A percentile compares a stretch with the other conserved stretches of the same genome.
phyloP scores from a whole-genome alignment of 2,329 filamentous ascomycete genomes.

The Venturia oleaginea region DNA sequence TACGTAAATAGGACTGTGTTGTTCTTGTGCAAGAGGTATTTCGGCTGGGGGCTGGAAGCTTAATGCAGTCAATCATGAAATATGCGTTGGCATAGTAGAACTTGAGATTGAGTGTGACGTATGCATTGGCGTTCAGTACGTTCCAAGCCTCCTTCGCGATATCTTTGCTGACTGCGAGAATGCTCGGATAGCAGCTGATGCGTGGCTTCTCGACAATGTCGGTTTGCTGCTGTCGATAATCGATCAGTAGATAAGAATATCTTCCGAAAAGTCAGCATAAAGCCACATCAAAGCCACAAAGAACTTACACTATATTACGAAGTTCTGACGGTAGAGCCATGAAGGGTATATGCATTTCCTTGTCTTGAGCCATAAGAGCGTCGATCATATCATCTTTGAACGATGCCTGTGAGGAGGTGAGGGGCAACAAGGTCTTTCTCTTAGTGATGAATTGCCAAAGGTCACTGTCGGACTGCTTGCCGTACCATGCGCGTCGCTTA shows the following conservation, averaged over 20 bases:
- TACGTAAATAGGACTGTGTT: not conserved
- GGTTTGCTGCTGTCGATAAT: not conserved
- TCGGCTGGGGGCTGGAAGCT: not conserved
- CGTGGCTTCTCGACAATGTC: not conserved
- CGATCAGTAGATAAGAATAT: slow-evolving; percentile 5
- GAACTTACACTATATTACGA: no score
- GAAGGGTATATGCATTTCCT: not conserved
- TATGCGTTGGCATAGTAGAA: not conserved
- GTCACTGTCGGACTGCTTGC: not conserved
- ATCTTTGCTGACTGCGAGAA: not conserved
- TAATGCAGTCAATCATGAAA: not conserved
- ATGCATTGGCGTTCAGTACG: not conserved
- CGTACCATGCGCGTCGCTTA: not conserved
- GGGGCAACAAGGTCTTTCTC: not conserved
- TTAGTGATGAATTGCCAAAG: not conserved
- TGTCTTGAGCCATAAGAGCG: slow-evolving; percentile 2
- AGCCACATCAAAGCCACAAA: no score
- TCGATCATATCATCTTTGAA: not conserved
- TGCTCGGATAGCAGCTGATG: not conserved
- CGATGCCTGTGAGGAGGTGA: not conserved
- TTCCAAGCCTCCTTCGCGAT: not conserved
- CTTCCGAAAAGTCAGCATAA: no score
- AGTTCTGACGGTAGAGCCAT: not conserved
- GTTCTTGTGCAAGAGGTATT: not conserved
- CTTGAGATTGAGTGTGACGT: not conserved